Percentiles rank a stretch among this genome's conserved stretches.
Evolutionary conservation across 2,329 filamentous ascomycete species (phyloP).

Genomic region (Penicillium psychrosexuale): DNA sequence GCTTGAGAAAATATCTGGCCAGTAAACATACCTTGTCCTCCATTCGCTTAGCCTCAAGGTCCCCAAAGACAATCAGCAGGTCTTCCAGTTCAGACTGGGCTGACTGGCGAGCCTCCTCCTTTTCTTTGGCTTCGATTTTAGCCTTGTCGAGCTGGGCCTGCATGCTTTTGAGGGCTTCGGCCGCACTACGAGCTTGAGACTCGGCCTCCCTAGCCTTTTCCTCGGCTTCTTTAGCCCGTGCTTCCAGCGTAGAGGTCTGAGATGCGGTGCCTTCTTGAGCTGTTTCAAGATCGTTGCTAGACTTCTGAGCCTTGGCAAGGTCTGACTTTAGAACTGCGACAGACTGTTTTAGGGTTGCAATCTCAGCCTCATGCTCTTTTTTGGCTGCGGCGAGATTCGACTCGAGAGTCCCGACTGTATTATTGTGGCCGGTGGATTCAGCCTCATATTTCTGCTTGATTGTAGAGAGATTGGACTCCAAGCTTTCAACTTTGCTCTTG

Average conservation of each 20-base stretch:
- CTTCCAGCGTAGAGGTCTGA: conserved; percentile 47
- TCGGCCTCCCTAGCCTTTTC: conserved; percentile 27
- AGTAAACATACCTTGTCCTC: conserved; percentile 66
- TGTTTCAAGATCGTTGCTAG: conserved; percentile 57
- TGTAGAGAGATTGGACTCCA: conserved; percentile 52
- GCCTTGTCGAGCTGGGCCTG: conserved; percentile 32
- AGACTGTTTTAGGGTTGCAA: conserved; percentile 57
- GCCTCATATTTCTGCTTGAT: conserved; percentile 60
- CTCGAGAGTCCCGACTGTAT: conserved; percentile 58
- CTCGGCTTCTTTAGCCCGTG: conserved; percentile 47
- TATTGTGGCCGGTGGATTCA: conserved; percentile 58
- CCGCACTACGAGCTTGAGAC: conserved; percentile 40
- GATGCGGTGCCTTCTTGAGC: conserved; percentile 51
- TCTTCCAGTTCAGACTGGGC: conserved; percentile 75
- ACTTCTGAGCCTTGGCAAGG: conserved; percentile 49
- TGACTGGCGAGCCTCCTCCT: conserved; percentile 60
- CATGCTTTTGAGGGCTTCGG: conserved; percentile 56
- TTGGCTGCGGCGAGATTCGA: conserved; percentile 22
- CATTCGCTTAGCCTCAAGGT: conserved; percentile 72
- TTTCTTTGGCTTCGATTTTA: conserved; percentile 42
- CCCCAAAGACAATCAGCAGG: conserved; percentile 74
- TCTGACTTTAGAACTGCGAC: conserved; percentile 55
- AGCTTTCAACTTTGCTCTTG: conserved; percentile 55
- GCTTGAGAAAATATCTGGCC: not conserved
- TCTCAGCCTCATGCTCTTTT: conserved; percentile 60